These are phyloP conservation scores for Meripilus lineatus DNA, from an alignment of 1,284 basidiomycete species.

Conservation along the genomic window DNA sequence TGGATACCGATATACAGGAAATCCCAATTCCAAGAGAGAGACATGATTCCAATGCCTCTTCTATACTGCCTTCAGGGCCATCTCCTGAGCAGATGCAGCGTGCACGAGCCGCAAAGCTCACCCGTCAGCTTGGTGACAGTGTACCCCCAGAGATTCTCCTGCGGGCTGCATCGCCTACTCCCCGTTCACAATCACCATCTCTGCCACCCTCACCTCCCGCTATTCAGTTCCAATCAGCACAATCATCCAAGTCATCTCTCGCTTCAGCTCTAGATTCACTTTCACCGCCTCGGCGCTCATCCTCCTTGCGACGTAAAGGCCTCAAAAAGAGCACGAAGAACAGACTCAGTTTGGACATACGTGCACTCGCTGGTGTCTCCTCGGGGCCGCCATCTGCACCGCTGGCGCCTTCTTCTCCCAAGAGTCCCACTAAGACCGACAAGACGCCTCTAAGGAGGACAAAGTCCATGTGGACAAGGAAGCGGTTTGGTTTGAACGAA, in stretches of 20 bases:
- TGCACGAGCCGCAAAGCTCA: slow-evolving; percentile 35
- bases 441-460: slow-evolving; percentile 7
- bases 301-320: slow-evolving; percentile 13
- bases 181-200: slow-evolving; percentile 11
- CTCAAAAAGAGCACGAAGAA: slow-evolving; percentile 2
- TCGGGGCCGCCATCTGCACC: slow-evolving; percentile 1
- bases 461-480: slow-evolving; percentile 13
- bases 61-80: slow-evolving; percentile 5
- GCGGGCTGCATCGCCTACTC: slow-evolving; percentile 19
- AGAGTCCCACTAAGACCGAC: neutral
- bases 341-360: slow-evolving; percentile 22
- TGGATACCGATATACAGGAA: slow-evolving; percentile 1
- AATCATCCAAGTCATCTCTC: neutral
- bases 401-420: neutral
- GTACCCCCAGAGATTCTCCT: slow-evolving; percentile 34
- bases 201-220: neutral
- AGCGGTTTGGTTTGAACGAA: slow-evolving; percentile 1
- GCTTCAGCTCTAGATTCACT: slow-evolving; percentile 7
- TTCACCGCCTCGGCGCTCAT: slow-evolving; percentile 13
- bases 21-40: slow-evolving; percentile 1
- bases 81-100: slow-evolving; percentile 25
- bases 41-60: slow-evolving; percentile 2
- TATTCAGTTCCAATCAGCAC: no score
- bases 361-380: slow-evolving; percentile 6
- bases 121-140: slow-evolving; percentile 35